A percentile compares a stretch with the other conserved stretches of the same genome.
Conservation (phyloP, 495 filamentous ascomycete genomes). For the Penicillium alfredii region DNA sequence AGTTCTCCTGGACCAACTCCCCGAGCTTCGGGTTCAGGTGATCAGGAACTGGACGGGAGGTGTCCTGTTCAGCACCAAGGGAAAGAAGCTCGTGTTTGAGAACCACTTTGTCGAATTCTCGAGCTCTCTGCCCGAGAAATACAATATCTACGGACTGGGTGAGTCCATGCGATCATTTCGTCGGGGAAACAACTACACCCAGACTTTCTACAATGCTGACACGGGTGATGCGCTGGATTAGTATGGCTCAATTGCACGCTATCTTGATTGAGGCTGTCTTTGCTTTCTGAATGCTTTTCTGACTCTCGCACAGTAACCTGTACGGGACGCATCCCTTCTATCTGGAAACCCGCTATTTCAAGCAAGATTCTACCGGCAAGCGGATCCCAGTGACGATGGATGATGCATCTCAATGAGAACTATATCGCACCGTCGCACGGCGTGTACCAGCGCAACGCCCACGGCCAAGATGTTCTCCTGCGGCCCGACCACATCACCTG, state of each 20-base stretch:
- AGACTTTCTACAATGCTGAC: constrained; percentile 62
- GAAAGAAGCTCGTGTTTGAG: constrained; percentile 47
- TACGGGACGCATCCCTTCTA: constrained; percentile 53
- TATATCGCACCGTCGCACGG: constrained; percentile 53
- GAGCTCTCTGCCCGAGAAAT: constrained; percentile 42
- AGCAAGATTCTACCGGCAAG: constrained; percentile 41
- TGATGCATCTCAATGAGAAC: constrained; percentile 38
- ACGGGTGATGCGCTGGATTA: constrained; percentile 46
- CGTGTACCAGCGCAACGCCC: constrained; percentile 52
- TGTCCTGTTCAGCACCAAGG: constrained; percentile 43
- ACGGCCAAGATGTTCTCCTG: constrained; percentile 64
- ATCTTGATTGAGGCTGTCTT: too few species aligned
- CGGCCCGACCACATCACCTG: constrained; percentile 61
- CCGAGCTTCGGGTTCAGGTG: constrained; percentile 46
- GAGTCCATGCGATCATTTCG: constrained; percentile 47
- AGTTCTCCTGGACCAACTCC: constrained; percentile 45
- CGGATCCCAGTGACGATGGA: constrained; percentile 43
- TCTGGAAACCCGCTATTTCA: constrained; percentile 48
- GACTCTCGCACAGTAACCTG: constrained; percentile 39
- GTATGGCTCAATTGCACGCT: too few species aligned
- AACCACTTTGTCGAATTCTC: constrained; percentile 52
- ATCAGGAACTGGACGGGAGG: constrained; percentile 43
- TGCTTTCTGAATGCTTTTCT: constrained; percentile 16
- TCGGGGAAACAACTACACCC: constrained; percentile 47
- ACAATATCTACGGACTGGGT: constrained; percentile 53